These are phyloP conservation scores for Fragilaria radians DNA, from an alignment of 108 stramenopile genomes.

Conservation along the genomic window DNA sequence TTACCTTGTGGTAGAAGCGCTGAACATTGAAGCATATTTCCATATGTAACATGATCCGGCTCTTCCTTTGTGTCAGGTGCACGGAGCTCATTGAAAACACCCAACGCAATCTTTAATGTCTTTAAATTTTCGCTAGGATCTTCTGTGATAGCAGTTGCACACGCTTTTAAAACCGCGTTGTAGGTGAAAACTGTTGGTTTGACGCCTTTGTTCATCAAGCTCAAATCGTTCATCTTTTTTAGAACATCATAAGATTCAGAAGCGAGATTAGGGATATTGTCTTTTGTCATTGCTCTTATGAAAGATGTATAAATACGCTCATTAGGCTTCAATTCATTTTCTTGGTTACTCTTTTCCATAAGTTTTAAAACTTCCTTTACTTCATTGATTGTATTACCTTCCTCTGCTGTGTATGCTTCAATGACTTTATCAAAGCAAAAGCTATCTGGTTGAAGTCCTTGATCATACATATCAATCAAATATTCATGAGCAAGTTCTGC, in stretches of 20 bases:
- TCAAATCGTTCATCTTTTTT: constrained; percentile 44
- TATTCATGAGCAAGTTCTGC: constrained; percentile 15
- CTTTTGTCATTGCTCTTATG: constrained; percentile 59
- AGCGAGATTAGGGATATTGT: constrained; percentile 32
- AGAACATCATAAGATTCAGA: constrained; percentile 39
- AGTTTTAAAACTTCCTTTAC: constrained; percentile 40
- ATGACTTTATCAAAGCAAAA: constrained; percentile 33
- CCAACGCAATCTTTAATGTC: constrained; percentile 36
- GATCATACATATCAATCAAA: constrained; percentile 29
- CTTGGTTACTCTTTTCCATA: constrained; percentile 38
- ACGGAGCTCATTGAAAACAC: constrained; percentile 25
- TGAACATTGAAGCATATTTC: constrained; percentile 32
- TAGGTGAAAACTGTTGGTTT: constrained; percentile 42
- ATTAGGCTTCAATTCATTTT: constrained; percentile 40
- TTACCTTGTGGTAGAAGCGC: constrained; percentile 29
- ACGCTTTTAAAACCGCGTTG: constrained; percentile 47
- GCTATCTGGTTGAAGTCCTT: constrained; percentile 20
- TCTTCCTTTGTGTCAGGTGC: neutral
- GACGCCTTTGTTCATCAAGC: constrained; percentile 13
- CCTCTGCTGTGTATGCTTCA: constrained; percentile 27
- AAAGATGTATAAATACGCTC: constrained; percentile 56
- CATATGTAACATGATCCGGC: constrained; percentile 47
- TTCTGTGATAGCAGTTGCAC: constrained; percentile 17
- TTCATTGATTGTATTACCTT: constrained; percentile 19
- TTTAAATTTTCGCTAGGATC: constrained; percentile 10